Percentiles rank a stretch among this genome's conserved stretches.
phyloP scores from a whole-genome alignment of 768 basidiomycete genomes.

The Galerina marginata region DNA sequence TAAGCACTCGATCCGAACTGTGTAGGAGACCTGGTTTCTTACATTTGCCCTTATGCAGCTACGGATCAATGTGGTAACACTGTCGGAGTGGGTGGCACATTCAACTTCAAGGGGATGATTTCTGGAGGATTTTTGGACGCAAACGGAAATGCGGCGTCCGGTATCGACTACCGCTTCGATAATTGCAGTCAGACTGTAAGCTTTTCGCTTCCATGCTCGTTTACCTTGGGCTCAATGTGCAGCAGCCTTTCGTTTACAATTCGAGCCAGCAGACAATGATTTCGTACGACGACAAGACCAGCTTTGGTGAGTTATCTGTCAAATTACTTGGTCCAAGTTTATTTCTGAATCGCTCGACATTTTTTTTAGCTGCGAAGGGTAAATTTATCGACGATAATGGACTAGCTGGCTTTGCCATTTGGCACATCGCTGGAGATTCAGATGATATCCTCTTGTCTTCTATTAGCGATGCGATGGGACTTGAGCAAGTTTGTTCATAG shows the following conservation, averaged over 20 bases:
- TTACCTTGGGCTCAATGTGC: background rate
- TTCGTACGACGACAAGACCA: conserved; percentile 68
- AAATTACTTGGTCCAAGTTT: background rate
- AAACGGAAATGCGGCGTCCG: conserved; percentile 49
- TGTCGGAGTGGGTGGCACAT: conserved; percentile 38
- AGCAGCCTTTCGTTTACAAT: conserved; percentile 72
- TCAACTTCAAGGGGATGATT: conserved; percentile 68
- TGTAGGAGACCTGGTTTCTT: background rate
- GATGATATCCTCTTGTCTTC: conserved; percentile 60
- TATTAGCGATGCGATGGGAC: conserved; percentile 47
- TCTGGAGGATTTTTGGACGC: conserved; percentile 54
- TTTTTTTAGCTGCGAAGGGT: conserved; percentile 56
- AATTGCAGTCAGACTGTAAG: conserved; percentile 74
- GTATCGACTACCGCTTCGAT: conserved; percentile 65
- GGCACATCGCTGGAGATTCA: conserved; percentile 70
- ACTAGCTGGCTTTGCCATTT: conserved; percentile 69
- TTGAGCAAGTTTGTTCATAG: conserved; percentile 26
- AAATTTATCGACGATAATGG: conserved; percentile 56
- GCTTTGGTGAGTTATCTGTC: conserved; percentile 48
- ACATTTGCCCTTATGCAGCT: conserved; percentile 17
- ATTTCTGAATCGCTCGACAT: background rate
- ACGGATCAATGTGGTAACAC: conserved; percentile 55
- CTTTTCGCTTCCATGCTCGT: background rate
- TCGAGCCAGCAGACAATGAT: conserved; percentile 57
- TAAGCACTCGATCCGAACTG: conserved; percentile 5